Percentiles rank a stretch among this genome's conserved stretches.
Conservation (phyloP, 2,329 filamentous ascomycete genomes). For the Colletotrichum endophyticum region DNA sequence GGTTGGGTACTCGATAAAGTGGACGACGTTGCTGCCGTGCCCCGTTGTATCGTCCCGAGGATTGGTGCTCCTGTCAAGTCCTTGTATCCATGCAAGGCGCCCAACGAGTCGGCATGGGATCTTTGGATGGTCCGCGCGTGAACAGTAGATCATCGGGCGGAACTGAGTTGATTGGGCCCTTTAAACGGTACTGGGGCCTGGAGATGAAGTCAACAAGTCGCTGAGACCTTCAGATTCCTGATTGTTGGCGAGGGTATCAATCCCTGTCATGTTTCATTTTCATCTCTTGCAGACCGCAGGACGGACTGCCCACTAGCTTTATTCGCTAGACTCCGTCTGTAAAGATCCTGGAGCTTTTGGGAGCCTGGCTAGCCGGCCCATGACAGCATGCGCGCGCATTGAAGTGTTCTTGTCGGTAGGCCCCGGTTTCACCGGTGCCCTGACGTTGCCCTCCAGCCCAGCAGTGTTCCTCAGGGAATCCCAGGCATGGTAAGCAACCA, state of each 20-base stretch:
- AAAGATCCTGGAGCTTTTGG: constrained; percentile 1
- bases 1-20: not conserved
- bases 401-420: constrained; percentile 21
- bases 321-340: not conserved
- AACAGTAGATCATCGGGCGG: constrained; percentile 9
- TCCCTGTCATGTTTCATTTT: constrained; percentile 20
- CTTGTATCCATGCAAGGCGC: constrained; percentile 12
- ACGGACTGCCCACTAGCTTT: not conserved
- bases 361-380: constrained; percentile 3
- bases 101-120: not conserved
- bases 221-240: not conserved
- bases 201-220: not conserved
- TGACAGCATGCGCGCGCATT: constrained; percentile 19
- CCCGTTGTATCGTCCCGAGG: constrained; percentile 6
- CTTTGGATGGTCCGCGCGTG: constrained; percentile 8
- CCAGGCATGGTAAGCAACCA: not conserved
- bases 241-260: not conserved
- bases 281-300: constrained; percentile 6
- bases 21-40: not conserved
- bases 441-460: not conserved
- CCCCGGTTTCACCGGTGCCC: constrained; percentile 24
- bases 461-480: not conserved
- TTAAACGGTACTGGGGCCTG: not conserved
- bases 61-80: constrained; percentile 8
- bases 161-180: not conserved